These are phyloP conservation scores for Geotrichum ghanense DNA, from an alignment of 805 yeast species.

Conservation along the genomic window DNA sequence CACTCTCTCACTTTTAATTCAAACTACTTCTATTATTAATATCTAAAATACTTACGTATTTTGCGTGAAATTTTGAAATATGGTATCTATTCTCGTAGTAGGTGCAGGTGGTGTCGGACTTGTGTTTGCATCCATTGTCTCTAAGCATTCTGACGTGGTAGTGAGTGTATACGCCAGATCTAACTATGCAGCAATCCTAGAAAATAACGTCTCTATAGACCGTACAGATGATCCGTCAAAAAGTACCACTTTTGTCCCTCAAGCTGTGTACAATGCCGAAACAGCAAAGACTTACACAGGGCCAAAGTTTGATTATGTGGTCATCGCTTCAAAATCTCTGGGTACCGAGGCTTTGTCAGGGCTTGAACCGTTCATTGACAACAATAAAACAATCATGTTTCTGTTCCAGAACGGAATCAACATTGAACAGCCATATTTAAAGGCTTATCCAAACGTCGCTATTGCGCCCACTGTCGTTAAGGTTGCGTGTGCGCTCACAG, in stretches of 20 bases:
- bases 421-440: conserved; percentile 11
- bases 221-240: neutral
- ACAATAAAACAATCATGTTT: conserved; percentile 7
- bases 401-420: conserved; percentile 13
- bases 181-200: conserved; percentile 8
- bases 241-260: conserved; percentile 2
- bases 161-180: conserved; percentile 8
- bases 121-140: conserved; percentile 3
- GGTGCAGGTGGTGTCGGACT: conserved; percentile 15
- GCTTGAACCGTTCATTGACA: conserved; percentile 7
- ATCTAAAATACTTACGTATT: too few species aligned
- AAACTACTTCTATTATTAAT: too few species aligned
- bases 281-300: conserved; percentile 5
- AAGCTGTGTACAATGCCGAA: conserved; percentile 4
- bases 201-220: conserved; percentile 5
- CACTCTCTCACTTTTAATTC: too few species aligned
- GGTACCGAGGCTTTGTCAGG: conserved; percentile 5
- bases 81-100: conserved; percentile 9
- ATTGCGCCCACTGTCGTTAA: conserved; percentile 9
- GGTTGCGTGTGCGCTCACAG: conserved; percentile 8
- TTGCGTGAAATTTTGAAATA: too few species aligned
- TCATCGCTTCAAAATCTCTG: conserved; percentile 10
- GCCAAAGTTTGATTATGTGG: conserved; percentile 8
- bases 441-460: conserved; percentile 7
- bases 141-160: conserved; percentile 3